Evolutionary conservation across 2,329 filamentous ascomycete genomes (phyloP).

Genomic region (Didymella glomerata): DNA sequence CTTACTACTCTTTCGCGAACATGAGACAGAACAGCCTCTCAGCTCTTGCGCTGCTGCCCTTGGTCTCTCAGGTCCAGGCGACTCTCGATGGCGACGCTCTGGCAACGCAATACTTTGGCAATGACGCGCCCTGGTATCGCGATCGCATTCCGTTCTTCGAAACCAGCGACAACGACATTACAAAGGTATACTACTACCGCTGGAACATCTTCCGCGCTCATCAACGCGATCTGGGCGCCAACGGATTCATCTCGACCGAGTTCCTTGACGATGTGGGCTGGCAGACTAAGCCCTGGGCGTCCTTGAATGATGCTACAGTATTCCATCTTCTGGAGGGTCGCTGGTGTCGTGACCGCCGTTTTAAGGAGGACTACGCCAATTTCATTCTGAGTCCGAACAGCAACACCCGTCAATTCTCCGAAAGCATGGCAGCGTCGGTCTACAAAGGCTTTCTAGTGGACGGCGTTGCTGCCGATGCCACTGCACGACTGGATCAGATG

Average conservation of each 20-base stretch:
- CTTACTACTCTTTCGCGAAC: neutral
- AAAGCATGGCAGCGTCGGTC: slow-evolving; percentile 54
- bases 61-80: slow-evolving; percentile 15
- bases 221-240: slow-evolving; percentile 54
- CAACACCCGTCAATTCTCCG: slow-evolving; percentile 56
- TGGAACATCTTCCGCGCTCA: slow-evolving; percentile 57
- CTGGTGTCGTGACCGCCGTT: slow-evolving; percentile 57
- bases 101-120: slow-evolving; percentile 50
- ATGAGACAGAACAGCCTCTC: slow-evolving; percentile 12
- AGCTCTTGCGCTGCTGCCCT: slow-evolving; percentile 3
- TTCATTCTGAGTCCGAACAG: slow-evolving; percentile 53
- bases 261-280: slow-evolving; percentile 57
- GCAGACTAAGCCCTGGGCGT: slow-evolving; percentile 55
- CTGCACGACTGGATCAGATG: slow-evolving; percentile 48
- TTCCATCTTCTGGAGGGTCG: slow-evolving; percentile 57
- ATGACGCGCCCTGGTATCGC: slow-evolving; percentile 53
- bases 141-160: slow-evolving; percentile 53
- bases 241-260: slow-evolving; percentile 57
- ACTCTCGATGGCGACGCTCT: slow-evolving; percentile 41
- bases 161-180: slow-evolving; percentile 49
- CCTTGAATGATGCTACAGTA: slow-evolving; percentile 56
- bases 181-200: slow-evolving; percentile 58
- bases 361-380: slow-evolving; percentile 55
- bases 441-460: slow-evolving; percentile 56
- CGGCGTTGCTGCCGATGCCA: slow-evolving; percentile 47